phyloP scores from a whole-genome alignment of 768 basidiomycete species.

The Pleurotus pulmonarius region DNA sequence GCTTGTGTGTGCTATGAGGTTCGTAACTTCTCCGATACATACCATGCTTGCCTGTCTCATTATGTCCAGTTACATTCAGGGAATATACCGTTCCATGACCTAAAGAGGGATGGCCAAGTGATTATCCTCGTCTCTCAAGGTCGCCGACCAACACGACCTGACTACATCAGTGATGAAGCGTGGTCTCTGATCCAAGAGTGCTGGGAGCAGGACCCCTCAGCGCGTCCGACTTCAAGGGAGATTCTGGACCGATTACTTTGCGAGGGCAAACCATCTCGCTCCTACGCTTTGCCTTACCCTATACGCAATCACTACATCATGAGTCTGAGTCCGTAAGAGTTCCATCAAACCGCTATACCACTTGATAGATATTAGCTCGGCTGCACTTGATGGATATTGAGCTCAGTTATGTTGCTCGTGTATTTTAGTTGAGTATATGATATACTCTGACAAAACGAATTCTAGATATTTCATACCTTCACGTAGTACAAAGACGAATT shows the following conservation, averaged over 20 bases:
- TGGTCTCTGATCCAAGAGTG: slow-evolving; percentile 8
- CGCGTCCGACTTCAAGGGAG: neutral
- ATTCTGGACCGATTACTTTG: neutral
- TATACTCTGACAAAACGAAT: too few relatives aligned
- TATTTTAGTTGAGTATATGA: too few relatives aligned
- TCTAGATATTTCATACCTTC: too few relatives aligned
- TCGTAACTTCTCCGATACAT: neutral
- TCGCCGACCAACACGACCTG: slow-evolving; percentile 1
- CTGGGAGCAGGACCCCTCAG: slow-evolving; percentile 3
- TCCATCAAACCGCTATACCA: neutral
- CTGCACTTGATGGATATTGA: too few relatives aligned
- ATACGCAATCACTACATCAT: neutral
- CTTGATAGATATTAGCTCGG: neutral
- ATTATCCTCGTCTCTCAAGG: slow-evolving; percentile 12
- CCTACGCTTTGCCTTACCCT: neutral
- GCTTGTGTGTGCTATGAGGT: slow-evolving; percentile 38
- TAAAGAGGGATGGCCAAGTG: slow-evolving; percentile 15
- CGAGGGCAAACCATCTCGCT: neutral
- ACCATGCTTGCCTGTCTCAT: too few relatives aligned
- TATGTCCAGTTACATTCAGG: slow-evolving; percentile 20
- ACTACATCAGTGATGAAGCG: neutral
- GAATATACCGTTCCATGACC: slow-evolving; percentile 22
- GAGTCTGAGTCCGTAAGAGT: neutral
- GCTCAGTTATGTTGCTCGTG: neutral
- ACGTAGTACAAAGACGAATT: too few relatives aligned